These are phyloP conservation scores for Cyclotella choctawhatcheeana DNA, from an alignment of 108 stramenopile genomes.

Conservation along the genomic window DNA sequence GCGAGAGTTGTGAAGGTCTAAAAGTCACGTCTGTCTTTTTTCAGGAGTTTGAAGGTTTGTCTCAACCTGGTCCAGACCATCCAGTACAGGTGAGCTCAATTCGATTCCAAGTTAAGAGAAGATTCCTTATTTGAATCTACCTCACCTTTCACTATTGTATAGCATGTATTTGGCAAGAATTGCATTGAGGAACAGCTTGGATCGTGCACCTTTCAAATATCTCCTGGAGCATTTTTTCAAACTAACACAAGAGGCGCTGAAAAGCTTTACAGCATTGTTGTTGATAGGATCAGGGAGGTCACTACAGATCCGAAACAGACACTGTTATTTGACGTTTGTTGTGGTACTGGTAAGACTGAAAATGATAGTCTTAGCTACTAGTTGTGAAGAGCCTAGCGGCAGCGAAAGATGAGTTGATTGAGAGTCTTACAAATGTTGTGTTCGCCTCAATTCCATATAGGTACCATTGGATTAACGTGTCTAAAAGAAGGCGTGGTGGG, in stretches of 20 bases:
- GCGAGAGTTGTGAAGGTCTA: constrained; percentile 31
- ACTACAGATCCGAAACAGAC: constrained; percentile 49
- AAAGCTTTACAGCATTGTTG: constrained; percentile 79
- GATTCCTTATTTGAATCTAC: background rate
- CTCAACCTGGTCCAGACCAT: constrained; percentile 74
- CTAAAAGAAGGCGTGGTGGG: constrained; percentile 75
- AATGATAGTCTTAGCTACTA: too few relatives aligned
- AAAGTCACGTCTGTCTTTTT: constrained; percentile 80
- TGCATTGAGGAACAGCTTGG: constrained; percentile 73
- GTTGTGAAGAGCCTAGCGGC: too few relatives aligned
- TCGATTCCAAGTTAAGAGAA: background rate
- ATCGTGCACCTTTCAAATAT: constrained; percentile 88
- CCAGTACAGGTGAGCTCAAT: constrained; percentile 66
- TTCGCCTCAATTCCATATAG: too few relatives aligned
- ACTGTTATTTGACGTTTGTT: constrained; percentile 92
- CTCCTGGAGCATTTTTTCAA: constrained; percentile 95
- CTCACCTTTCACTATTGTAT: background rate
- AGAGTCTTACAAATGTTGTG: too few relatives aligned
- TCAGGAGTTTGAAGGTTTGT: constrained; percentile 84
- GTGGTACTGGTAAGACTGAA: constrained; percentile 98
- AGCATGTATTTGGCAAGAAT: constrained; percentile 78
- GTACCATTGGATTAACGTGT: constrained; percentile 88
- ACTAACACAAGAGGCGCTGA: constrained; percentile 91
- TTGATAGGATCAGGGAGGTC: constrained; percentile 72
- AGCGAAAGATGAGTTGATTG: too few relatives aligned